Base-by-base conservation (phyloP, 176 grass and related monocot genomes). In the Oryza officinalis region DNA sequence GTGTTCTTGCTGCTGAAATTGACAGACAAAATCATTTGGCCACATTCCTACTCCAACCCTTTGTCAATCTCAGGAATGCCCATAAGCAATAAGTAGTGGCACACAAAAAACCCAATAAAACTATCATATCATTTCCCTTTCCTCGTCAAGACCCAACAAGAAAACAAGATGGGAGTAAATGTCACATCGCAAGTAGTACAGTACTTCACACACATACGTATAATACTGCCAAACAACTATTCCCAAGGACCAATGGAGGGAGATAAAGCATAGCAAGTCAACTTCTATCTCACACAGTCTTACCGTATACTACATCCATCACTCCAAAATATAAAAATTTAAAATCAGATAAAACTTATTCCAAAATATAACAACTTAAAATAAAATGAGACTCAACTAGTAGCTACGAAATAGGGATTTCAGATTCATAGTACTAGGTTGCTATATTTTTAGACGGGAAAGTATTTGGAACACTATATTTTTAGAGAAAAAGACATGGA, bases 111-210 rank as follows among this genome's bases (percentile, higher is more conserved):
- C 3, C 10, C 0, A 59, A 79, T 2, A 88, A 88, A 67, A 45
- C 28, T 33, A 50, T 18, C 57, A 72, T 52, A 11, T 83, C 67
- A 77, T 49, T 47, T 8, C 5, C 13, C 10, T 28, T 57, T 49
- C 4, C 61, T 38, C 41, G 17, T 28, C 18, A 52, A 13, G 20
- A 64, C 47, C 41, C 13, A 73, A 72, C 54, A 66, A 10, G 20
- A 63, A 32, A 46, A 77, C 3, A 22, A 47, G 5, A 76, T 9
- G n/a, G n/a, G 45, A 64, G 41, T 15, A 27, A 54, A 70, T 47
- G 27, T 85, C 83, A 85, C 73, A 25, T 60, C 65, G 10, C 32
- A 52, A 13, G 20, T 8, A 61, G n/a, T 14, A 63, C 20, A 73
- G 63, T n/a, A n/a, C n/a, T n/a, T n/a, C n/a, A n/a, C n/a, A n/a